Percentiles rank a stretch among this genome's conserved stretches.
Conservation (phyloP, 2,329 filamentous ascomycete genomes). For the Trichoderma sp. region DNA sequence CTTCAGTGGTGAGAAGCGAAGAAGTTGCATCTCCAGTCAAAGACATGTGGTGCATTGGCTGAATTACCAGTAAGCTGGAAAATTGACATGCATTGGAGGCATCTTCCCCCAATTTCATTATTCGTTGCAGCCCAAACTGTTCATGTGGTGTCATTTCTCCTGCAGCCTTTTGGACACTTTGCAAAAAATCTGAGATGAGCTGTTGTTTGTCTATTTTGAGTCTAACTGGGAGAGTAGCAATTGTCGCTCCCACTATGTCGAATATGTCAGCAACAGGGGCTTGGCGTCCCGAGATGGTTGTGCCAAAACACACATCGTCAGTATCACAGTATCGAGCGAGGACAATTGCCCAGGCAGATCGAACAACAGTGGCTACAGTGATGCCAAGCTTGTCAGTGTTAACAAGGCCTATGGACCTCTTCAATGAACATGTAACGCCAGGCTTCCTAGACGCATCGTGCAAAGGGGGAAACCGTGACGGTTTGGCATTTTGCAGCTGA, state of each 20-base stretch:
- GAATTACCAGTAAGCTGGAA: not conserved
- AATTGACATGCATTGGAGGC: not conserved
- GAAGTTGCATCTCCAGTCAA: not conserved
- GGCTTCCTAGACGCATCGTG: not conserved
- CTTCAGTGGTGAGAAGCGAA: not conserved
- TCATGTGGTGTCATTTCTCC: not conserved
- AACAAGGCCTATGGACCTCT: not conserved
- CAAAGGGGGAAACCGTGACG: not conserved
- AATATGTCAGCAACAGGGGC: conserved; percentile 28
- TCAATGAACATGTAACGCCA: not conserved
- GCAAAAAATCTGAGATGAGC: not conserved
- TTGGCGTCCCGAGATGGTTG: conserved; percentile 29
- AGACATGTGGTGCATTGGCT: not conserved
- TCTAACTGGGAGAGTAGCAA: conserved; percentile 29
- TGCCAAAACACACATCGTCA: conserved; percentile 29
- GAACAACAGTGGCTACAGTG: conserved; percentile 25
- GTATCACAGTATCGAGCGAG: conserved; percentile 40
- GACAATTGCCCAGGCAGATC: conserved; percentile 26
- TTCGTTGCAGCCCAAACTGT: not conserved
- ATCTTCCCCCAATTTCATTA: not conserved
- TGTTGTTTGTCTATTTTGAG: not conserved
- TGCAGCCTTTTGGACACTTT: not conserved
- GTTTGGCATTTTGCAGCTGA: not conserved
- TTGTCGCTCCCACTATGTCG: conserved; percentile 29
- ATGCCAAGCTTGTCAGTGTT: not conserved